Evolutionary conservation across 2,329 filamentous ascomycete genomes (phyloP), one percentile per base, ranked within the genome.

Genomic region (Exophiala calicioides): DNA sequence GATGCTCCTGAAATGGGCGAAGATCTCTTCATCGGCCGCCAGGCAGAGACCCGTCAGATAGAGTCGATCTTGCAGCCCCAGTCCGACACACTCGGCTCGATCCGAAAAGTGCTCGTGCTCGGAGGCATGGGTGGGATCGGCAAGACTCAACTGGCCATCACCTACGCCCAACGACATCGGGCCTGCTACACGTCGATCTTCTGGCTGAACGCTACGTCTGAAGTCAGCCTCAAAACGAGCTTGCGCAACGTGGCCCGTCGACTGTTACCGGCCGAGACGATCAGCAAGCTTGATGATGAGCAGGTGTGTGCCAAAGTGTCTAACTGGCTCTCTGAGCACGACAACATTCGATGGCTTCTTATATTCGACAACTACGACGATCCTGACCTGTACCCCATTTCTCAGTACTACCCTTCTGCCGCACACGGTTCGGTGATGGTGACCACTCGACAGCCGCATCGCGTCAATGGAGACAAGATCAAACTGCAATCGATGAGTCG

Each of bases 161-260:
- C 62, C 32, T 75, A 68, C 56, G 55, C 62, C 2, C 65, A 62
- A 54, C 50, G 47, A 26, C 52, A 73, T 44, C 58, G 59, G 19
- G 38, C 59, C 12, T 57, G 63, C 6, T 73, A 72, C 53, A 63
- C 65, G 1, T 66, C 69, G 0, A 55, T 69, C 4, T 65, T 76
- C 49, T 76, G 70, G 73, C 35, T 76, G 3, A 68, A 75, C 50
- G 63, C 61, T 9, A 69, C 58, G 29, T 63, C 68, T 20, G 61
- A 68, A 54, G 49, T 57, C 13, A 64, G 64, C 4, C 44, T 75
- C 2, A 60, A 65, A 46, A 60, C 63, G 29, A 70, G 68, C 19
- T 47, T 57, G 5, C 37, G 41, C 12, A 15, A 16, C 10, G 27
- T 49, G 18, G 51, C 50, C 35, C 10, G 38, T 5, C 27, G 19